phyloP scores from a whole-genome alignment of 2,329 filamentous ascomycete genomes.

The Orbilia quercus region DNA sequence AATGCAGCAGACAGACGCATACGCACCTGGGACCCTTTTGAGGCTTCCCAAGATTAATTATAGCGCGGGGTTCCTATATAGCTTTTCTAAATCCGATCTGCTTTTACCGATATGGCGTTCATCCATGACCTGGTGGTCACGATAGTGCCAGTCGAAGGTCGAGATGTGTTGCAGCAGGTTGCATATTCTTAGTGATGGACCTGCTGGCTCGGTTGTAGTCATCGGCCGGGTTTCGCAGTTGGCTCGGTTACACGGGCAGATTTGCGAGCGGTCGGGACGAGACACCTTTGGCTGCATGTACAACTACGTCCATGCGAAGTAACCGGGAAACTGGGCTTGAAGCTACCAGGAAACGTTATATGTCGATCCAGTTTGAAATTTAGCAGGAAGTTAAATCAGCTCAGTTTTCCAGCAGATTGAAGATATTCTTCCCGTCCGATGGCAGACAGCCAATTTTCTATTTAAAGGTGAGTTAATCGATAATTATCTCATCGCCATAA shows the following conservation, averaged over 20 bases:
- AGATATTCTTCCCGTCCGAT: no score
- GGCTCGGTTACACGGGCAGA: neutral
- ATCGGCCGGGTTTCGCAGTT: neutral
- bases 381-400: no score
- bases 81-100: neutral
- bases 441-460: no score
- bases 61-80: slow-evolving; percentile 1
- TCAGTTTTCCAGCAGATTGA: no score
- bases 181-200: neutral
- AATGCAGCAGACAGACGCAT: neutral
- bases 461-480: no score
- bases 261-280: neutral
- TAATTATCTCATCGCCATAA: no score
- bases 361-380: no score
- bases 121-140: no score
- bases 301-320: neutral
- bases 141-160: no score
- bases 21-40: neutral
- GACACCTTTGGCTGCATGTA: neutral
- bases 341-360: neutral
- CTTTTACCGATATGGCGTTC: slow-evolving; percentile 1
- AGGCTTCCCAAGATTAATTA: neutral
- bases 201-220: neutral
- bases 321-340: no score
- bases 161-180: neutral